Conservation (phyloP, 2,329 filamentous ascomycete genomes). For the Ciborinia camelliae region DNA sequence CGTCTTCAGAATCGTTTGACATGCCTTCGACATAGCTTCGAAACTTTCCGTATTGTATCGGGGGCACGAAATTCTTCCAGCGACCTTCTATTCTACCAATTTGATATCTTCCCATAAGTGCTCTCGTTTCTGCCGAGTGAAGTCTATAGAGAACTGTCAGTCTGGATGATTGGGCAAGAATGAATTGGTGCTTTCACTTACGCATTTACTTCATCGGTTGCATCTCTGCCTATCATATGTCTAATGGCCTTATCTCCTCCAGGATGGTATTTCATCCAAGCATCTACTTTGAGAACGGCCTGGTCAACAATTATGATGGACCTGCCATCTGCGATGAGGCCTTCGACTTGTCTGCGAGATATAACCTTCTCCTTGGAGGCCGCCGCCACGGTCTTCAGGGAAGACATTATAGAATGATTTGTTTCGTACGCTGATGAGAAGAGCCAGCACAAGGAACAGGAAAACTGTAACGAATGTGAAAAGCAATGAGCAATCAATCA, state of each 20-base stretch:
- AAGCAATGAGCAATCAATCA: constrained; percentile 5
- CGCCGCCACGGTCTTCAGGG: constrained; percentile 17
- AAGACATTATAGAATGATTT: constrained; percentile 12
- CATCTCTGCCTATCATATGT: constrained; percentile 92
- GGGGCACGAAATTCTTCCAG: constrained; percentile 87
- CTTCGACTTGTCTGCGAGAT: constrained; percentile 68
- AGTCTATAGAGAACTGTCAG: constrained; percentile 51
- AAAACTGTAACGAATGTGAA: background rate
- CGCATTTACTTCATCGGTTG: constrained; percentile 90
- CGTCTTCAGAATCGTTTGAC: constrained; percentile 38
- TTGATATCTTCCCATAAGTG: constrained; percentile 74
- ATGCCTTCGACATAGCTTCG: constrained; percentile 47
- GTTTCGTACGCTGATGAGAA: background rate
- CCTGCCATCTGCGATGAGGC: constrained; percentile 75
- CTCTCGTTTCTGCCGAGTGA: constrained; percentile 73
- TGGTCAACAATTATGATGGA: constrained; percentile 78
- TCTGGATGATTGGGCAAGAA: background rate
- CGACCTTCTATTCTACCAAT: constrained; percentile 77
- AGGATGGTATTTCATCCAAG: constrained; percentile 86
- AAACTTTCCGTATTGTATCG: constrained; percentile 85
- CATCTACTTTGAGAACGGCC: constrained; percentile 80
- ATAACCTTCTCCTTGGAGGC: constrained; percentile 40
- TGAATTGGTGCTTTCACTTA: constrained; percentile 46
- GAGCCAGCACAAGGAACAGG: background rate
- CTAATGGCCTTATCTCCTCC: constrained; percentile 86